phyloP scores from a whole-genome alignment of 176 grass and related monocot genomes.

The Hyparrhenia diplandra region DNA sequence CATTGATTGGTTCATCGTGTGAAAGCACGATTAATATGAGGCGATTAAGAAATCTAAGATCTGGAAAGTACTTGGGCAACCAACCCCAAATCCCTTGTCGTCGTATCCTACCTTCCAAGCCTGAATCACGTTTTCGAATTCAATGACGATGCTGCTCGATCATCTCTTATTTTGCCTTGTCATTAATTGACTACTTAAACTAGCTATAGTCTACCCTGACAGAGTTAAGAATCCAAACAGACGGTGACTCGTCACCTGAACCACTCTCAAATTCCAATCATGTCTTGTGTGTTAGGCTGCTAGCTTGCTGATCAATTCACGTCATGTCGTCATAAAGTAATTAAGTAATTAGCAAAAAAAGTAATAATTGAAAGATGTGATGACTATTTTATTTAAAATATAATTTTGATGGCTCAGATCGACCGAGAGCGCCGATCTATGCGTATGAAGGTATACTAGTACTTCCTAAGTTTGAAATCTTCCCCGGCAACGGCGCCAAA shows the following conservation, averaged over 20 bases:
- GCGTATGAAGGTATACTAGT: too few species aligned
- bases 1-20: background rate
- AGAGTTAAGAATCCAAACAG: background rate
- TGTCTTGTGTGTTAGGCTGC: background rate
- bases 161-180: background rate
- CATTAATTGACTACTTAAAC: background rate
- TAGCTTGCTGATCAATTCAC: background rate
- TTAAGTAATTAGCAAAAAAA: background rate
- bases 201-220: background rate
- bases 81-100: background rate
- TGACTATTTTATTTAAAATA: background rate
- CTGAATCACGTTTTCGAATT: constrained; percentile 7
- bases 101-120: background rate
- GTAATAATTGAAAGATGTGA: background rate
- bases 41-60: background rate
- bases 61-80: background rate
- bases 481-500: too few species aligned
- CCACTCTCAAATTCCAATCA: background rate
- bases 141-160: background rate
- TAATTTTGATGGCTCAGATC: too few species aligned
- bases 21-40: constrained; percentile 24
- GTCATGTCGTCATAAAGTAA: background rate
- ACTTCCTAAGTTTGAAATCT: too few species aligned
- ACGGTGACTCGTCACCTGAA: constrained; percentile 2
- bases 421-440: too few species aligned